Percentiles rank a stretch among this genome's conserved stretches.
Evolutionary conservation across 202 grass and related monocot species (phyloP).

Genomic region (Zizania palustris): DNA sequence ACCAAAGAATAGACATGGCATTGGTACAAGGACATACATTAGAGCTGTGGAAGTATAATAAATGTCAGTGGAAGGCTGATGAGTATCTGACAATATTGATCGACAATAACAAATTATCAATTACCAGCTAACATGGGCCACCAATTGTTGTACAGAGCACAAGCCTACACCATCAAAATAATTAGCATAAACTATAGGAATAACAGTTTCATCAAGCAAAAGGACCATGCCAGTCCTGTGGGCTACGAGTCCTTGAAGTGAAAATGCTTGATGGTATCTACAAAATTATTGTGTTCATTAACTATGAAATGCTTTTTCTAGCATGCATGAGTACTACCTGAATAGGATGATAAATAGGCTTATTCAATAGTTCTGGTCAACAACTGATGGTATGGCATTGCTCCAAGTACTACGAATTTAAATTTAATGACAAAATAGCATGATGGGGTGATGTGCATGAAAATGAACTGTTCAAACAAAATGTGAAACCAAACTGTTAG

Average conservation of each 20-base stretch:
- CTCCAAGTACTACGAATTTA: neutral
- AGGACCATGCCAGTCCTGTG: neutral
- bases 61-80: conserved; percentile 41
- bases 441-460: neutral
- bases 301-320: neutral
- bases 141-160: conserved; percentile 98
- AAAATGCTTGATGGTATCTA: neutral
- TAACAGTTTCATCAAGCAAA: neutral
- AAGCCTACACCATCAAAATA: conserved; percentile 62
- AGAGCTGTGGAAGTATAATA: conserved; percentile 57
- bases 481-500: neutral
- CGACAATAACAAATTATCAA: conserved; percentile 9
- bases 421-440: neutral
- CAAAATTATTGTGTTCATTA: neutral
- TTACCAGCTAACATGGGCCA: conserved; percentile 99
- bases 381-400: neutral
- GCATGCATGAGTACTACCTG: neutral
- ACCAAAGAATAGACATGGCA: conserved; percentile 98
- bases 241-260: neutral
- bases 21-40: conserved; percentile 93
- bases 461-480: neutral
- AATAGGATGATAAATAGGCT: neutral
- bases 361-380: conserved; percentile 1
- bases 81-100: neutral
- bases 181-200: conserved; percentile 4